Evolutionary conservation across 306 rosid genomes (phyloP), one percentile per base, ranked within the genome.

Genomic region (Malus sieversii): DNA sequence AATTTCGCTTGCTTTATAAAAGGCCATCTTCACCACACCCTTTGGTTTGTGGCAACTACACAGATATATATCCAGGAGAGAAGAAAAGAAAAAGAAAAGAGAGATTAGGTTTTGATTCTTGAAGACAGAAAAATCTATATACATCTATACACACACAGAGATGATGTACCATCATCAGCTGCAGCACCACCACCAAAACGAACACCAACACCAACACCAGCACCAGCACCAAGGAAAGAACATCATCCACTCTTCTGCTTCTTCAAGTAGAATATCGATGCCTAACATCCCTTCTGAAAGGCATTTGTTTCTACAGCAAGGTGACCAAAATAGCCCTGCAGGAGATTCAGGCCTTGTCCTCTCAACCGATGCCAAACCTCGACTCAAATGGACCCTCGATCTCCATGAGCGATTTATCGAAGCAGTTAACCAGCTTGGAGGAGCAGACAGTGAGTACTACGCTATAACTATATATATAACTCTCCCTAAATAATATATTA

Each of bases 381-480:
- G 98, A 75, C 86, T 93, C 6, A 93, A 93, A 83, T 93, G 98
- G 98, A 91, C 98, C 5, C 85, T 87, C 0, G 98, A 93, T 79
- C 95, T 93, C 70, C 98, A 93, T 12, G 87, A 91, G 68, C 87
- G 96, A 20, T 93, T 93, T 76, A 86, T 91, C 5, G 96, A 93
- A 73, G 98, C 98, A 19, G 96, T 93, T 19, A 89, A 87, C 66
- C 92, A 91, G 77, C 88, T 90, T 35, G 98, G 98, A 51, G 98
- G 98, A 66, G 86, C 96, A 57, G 97, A 91, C 59, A 93, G 98
- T 93, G 79, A 90, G 98, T 77, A 30, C 32, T 1, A 8, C 13
- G 1, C 62, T 9, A 57, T 57, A 12, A 51, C 55, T 14, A 2
- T 15, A 51, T 38, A 7, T 6, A 38, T 38, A 13, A 46, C 53